Evolutionary conservation across 2,329 filamentous ascomycete genomes (phyloP).

Genomic region (Tolypocladium ovalisporum): DNA sequence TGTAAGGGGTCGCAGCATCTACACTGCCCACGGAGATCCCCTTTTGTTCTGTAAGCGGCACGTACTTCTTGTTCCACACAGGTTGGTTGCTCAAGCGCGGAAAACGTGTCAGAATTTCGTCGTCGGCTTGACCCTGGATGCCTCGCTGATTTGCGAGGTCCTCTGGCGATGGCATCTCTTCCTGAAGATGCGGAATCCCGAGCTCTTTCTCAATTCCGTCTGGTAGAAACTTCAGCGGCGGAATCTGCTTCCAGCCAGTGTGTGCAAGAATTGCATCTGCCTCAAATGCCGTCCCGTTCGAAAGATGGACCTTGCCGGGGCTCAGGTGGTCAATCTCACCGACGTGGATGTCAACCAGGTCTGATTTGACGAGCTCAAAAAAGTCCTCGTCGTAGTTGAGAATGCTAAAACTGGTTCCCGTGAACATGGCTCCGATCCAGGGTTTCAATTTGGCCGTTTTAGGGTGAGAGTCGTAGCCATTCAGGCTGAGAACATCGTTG

Average conservation of each 20-base stretch:
- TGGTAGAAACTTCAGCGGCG: constrained; percentile 41
- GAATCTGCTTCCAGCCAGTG: constrained; percentile 47
- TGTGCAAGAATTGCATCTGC: constrained; percentile 43
- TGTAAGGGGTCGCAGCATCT: constrained; percentile 14
- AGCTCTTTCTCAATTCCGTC: constrained; percentile 32
- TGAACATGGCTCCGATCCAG: constrained; percentile 39
- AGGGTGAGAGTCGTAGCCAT: constrained; percentile 42
- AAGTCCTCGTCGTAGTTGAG: constrained; percentile 48
- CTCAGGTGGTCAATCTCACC: constrained; percentile 38
- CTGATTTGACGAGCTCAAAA: constrained; percentile 42
- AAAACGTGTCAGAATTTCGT: constrained; percentile 40
- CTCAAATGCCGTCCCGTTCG: constrained; percentile 32
- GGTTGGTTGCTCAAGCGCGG: constrained; percentile 43
- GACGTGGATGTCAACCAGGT: constrained; percentile 40
- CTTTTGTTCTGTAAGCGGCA: constrained; percentile 27
- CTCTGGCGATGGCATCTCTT: constrained; percentile 6
- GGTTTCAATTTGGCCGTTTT: constrained; percentile 43
- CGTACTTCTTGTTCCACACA: constrained; percentile 31
- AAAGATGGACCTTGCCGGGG: constrained; percentile 35
- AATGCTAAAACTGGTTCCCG: constrained; percentile 45
- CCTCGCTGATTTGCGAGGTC: constrained; percentile 23
- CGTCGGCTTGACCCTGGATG: constrained; percentile 33
- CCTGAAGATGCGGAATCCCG: constrained; percentile 33
- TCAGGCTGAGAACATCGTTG: constrained; percentile 41
- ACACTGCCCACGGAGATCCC: constrained; percentile 20